Conservation (phyloP, 2,329 filamentous ascomycete genomes). For the Ascochyta rabiei region DNA sequence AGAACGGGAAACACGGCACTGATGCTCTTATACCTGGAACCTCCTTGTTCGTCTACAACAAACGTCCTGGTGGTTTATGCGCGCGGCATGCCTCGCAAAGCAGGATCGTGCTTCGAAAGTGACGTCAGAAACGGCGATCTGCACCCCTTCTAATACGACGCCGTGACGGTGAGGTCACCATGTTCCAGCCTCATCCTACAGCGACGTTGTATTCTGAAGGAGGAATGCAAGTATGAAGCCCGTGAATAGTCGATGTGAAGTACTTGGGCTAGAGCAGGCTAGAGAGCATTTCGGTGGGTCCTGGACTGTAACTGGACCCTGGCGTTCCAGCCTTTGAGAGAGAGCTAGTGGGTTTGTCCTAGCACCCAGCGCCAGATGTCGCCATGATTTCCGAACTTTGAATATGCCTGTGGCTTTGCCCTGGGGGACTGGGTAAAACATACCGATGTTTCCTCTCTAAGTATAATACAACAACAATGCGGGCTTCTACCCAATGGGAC, state of each 20-base stretch:
- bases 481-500: background rate
- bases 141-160: conserved; percentile 6
- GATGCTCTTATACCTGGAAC: conserved; percentile 12
- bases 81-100: conserved; percentile 4
- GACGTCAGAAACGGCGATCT: conserved; percentile 26
- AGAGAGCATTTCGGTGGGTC: conserved; percentile 22
- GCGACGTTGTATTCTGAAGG: background rate
- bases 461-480: background rate
- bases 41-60: background rate
- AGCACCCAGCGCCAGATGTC: background rate
- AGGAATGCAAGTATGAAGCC: background rate
- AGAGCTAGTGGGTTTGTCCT: conserved; percentile 29
- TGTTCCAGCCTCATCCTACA: background rate
- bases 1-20: conserved; percentile 7
- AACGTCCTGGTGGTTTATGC: background rate
- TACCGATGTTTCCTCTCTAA: background rate
- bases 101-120: background rate
- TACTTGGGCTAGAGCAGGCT: background rate
- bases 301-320: conserved; percentile 14
- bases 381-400: no score
- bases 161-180: conserved; percentile 24
- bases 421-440: no score
- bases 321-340: conserved; percentile 13
- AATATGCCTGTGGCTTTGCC: no score
- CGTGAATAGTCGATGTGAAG: background rate